phyloP scores from a whole-genome alignment of 1,284 basidiomycete species.

The Naganishia albida region DNA sequence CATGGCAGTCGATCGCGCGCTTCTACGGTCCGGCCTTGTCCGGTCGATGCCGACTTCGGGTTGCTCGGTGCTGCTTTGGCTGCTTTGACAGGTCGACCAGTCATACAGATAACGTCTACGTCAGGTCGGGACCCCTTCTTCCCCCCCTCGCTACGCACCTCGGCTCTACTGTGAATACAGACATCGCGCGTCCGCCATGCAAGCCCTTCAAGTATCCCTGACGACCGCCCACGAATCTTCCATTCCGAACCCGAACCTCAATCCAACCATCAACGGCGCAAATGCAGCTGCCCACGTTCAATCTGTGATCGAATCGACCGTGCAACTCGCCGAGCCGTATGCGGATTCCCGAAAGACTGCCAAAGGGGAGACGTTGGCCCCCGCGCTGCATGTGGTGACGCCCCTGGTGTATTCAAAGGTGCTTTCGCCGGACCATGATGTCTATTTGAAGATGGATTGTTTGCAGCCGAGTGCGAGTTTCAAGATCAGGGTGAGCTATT shows the following conservation, averaged over 20 bases:
- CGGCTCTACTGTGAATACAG: neutral
- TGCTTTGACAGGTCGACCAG: too few relatives aligned
- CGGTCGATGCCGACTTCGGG: too few relatives aligned
- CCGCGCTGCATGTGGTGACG: conserved; percentile 26
- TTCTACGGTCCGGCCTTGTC: neutral
- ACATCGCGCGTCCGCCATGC: neutral
- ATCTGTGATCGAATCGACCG: conserved; percentile 10
- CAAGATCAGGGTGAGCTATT: conserved; percentile 39
- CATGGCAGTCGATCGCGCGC: neutral
- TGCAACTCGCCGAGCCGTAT: neutral
- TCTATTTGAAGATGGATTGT: conserved; percentile 48
- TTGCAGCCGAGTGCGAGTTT: conserved; percentile 46
- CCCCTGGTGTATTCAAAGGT: conserved; percentile 28
- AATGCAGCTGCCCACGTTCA: neutral
- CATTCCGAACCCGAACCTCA: conserved; percentile 28
- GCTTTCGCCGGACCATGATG: conserved; percentile 32
- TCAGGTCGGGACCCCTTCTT: too few relatives aligned
- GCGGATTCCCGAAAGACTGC: neutral
- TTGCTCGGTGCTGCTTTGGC: too few relatives aligned
- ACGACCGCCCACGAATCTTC: conserved; percentile 5
- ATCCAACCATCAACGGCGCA: neutral
- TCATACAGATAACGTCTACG: too few relatives aligned
- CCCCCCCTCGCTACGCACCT: too few relatives aligned
- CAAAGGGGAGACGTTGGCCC: conserved; percentile 8
- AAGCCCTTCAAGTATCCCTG: conserved; percentile 19